Conservation (phyloP, 805 yeast genomes). For the Saturnispora galanensis region DNA sequence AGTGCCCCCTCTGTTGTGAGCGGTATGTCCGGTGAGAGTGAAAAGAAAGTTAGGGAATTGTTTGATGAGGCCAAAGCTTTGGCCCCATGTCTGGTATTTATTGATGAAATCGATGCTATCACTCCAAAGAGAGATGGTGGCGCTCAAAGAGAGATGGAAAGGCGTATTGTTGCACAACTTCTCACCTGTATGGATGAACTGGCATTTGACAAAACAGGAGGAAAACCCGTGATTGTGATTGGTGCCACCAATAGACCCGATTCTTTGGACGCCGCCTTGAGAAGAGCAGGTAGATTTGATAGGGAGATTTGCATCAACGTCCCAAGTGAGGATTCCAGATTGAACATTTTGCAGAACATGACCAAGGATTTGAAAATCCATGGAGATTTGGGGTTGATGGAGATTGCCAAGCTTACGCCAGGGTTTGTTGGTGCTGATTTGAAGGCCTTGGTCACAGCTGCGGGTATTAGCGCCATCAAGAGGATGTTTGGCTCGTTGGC, state of each 20-base stretch:
- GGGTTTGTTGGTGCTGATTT: slow-evolving; percentile 98
- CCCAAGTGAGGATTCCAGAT: slow-evolving; percentile 81
- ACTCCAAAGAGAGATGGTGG: slow-evolving; percentile 98
- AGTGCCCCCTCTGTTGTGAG: slow-evolving; percentile 96
- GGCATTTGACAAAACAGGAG: slow-evolving; percentile 77
- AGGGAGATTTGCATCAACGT: slow-evolving; percentile 89
- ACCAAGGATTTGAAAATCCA: slow-evolving; percentile 54
- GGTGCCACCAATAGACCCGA: slow-evolving; percentile 98
- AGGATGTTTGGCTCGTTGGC: slow-evolving; percentile 65
- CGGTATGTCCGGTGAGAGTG: slow-evolving; percentile 99
- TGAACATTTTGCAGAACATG: slow-evolving; percentile 67
- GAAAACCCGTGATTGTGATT: slow-evolving; percentile 85
- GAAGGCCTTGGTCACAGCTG: slow-evolving; percentile 87
- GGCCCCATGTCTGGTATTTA: slow-evolving; percentile 89
- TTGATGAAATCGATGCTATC: slow-evolving; percentile 96
- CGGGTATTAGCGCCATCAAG: slow-evolving; percentile 90
- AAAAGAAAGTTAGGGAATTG: slow-evolving; percentile 83
- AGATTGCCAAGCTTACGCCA: slow-evolving; percentile 85
- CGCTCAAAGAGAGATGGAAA: slow-evolving; percentile 98
- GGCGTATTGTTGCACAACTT: slow-evolving; percentile 91
- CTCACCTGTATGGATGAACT: slow-evolving; percentile 92
- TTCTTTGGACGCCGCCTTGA: slow-evolving; percentile 83
- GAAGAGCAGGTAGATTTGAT: slow-evolving; percentile 96
- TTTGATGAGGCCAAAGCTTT: slow-evolving; percentile 84
- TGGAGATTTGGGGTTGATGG: slow-evolving; percentile 59